Conservation (phyloP, 345 rosid species). For the Viola odorata region DNA sequence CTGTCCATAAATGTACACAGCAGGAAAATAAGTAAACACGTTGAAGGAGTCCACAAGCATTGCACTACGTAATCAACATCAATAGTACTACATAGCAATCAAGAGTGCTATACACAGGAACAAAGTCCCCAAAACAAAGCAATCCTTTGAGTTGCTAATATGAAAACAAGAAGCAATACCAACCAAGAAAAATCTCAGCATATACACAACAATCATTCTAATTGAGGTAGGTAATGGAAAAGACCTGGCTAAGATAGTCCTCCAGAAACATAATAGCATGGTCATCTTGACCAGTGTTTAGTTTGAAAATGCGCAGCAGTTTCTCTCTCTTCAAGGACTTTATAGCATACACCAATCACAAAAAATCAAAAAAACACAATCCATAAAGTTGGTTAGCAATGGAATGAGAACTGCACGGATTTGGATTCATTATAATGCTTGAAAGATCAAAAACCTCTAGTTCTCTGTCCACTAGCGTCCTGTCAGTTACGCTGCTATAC, state of each 20-base stretch:
- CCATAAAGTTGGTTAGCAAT: neutral
- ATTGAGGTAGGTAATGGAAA: neutral
- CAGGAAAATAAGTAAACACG: conserved; percentile 7
- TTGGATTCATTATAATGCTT: neutral
- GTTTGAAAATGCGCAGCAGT: conserved; percentile 68
- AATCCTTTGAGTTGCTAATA: neutral
- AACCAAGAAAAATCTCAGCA: neutral
- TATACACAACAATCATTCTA: neutral
- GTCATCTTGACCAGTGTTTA: conserved; percentile 88
- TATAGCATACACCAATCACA: conserved; percentile 6
- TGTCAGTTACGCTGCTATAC: conserved; percentile 75
- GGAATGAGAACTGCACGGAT: neutral
- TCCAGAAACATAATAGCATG: conserved; percentile 79
- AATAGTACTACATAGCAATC: neutral
- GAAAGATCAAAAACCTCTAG: conserved; percentile 45
- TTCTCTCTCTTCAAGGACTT: conserved; percentile 72
- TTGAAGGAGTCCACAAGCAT: neutral
- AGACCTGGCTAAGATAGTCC: conserved; percentile 77
- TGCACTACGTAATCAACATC: neutral
- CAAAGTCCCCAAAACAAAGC: no score
- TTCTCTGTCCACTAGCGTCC: conserved; percentile 87
- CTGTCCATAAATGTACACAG: conserved; percentile 26
- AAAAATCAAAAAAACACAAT: neutral
- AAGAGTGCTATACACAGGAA: neutral
- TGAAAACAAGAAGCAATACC: neutral